A percentile compares a stretch with the other conserved stretches of the same genome.
Evolutionary conservation across 1,139 yeast genomes (phyloP).

Genomic region (Yamadazyma buinensis): DNA sequence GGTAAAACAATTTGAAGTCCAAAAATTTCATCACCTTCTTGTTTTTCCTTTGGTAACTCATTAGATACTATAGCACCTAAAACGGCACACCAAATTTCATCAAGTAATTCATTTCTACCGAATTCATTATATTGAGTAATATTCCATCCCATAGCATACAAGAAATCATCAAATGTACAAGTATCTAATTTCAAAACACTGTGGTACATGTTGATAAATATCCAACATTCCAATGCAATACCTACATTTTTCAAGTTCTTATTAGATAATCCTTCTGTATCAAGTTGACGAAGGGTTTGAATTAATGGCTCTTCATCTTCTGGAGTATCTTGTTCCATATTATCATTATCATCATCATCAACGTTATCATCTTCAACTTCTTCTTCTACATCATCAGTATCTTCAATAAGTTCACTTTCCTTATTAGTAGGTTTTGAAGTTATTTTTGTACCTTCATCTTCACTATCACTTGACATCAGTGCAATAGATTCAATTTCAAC

Average conservation of each 20-base stretch:
- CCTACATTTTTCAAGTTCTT: conserved; percentile 17
- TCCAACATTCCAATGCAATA: conserved; percentile 67
- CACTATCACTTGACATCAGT: conserved; percentile 6
- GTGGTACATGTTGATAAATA: conserved; percentile 68
- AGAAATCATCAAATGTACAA: conserved; percentile 76
- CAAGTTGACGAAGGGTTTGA: conserved; percentile 12
- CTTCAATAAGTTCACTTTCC: neutral
- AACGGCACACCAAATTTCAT: conserved; percentile 71
- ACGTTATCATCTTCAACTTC: conserved; percentile 7
- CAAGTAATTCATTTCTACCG: conserved; percentile 54
- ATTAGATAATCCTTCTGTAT: conserved; percentile 8
- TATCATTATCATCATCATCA: conserved; percentile 5
- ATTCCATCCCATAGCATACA: conserved; percentile 60
- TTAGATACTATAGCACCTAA: conserved; percentile 44
- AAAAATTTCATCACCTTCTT: conserved; percentile 26
- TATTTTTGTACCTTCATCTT: conserved; percentile 4
- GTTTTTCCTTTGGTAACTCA: conserved; percentile 25
- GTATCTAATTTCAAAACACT: conserved; percentile 62
- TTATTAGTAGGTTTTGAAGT: neutral
- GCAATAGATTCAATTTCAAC: conserved; percentile 2
- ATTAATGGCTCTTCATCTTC: conserved; percentile 19
- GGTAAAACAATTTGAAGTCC: conserved; percentile 44
- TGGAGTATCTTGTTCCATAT: neutral
- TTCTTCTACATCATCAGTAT: conserved; percentile 2
- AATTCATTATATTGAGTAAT: conserved; percentile 37